Evolutionary conservation across 345 rosid species (phyloP).

Genomic region (Gossypium thurberi): DNA sequence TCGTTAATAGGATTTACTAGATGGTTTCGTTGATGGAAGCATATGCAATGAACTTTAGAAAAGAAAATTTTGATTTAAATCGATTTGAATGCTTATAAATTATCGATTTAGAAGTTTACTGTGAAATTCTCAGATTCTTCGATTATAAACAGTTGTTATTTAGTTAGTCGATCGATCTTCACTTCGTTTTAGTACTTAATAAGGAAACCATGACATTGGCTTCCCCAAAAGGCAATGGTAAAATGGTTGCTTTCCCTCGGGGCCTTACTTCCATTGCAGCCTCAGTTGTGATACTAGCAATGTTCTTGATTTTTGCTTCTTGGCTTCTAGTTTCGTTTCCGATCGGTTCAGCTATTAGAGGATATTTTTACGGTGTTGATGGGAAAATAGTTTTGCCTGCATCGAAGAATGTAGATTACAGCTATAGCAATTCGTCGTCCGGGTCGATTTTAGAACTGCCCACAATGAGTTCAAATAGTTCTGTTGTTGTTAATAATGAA

Average conservation of each 20-base stretch:
- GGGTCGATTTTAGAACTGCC: slow-evolving; percentile 16
- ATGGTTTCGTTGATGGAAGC: neutral
- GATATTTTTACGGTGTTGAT: slow-evolving; percentile 55
- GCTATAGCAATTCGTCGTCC: slow-evolving; percentile 21
- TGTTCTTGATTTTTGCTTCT: slow-evolving; percentile 61
- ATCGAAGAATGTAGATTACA: slow-evolving; percentile 14
- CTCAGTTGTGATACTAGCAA: slow-evolving; percentile 56
- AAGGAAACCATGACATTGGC: slow-evolving; percentile 40
- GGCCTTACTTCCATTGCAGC: slow-evolving; percentile 49
- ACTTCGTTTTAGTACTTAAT: neutral
- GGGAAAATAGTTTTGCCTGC: slow-evolving; percentile 25
- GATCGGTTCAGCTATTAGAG: slow-evolving; percentile 43
- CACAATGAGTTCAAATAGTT: neutral
- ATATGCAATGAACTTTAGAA: neutral
- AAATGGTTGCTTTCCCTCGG: slow-evolving; percentile 41
- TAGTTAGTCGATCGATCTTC: neutral
- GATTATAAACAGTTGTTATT: neutral
- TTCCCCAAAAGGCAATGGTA: slow-evolving; percentile 42
- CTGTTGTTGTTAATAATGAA: neutral
- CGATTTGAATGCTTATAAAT: neutral
- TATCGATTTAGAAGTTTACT: neutral
- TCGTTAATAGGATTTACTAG: neutral
- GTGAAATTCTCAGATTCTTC: neutral
- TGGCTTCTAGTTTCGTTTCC: slow-evolving; percentile 57
- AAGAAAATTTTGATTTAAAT: neutral